Evolutionary conservation across 768 basidiomycete genomes (phyloP), one percentile per base, ranked within the genome.

Genomic region (Royoungia palumana): DNA sequence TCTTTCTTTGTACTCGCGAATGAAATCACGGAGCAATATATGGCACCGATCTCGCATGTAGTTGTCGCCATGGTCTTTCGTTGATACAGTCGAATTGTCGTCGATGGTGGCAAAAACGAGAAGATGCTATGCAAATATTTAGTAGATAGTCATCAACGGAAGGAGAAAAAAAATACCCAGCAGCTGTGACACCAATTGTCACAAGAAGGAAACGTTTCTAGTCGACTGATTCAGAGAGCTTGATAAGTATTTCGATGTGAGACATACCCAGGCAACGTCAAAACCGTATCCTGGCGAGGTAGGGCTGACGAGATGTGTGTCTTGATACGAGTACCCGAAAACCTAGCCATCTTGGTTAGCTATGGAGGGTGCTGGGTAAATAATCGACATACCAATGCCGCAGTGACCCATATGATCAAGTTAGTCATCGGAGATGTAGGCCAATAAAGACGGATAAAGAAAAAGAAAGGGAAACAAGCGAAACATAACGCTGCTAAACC

Each of bases 21-120:
- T 0, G 86, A 87, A 3, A 94, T 69, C 24, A 91, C 79, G 2
- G 83, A 77, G 61, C 91, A 94, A 49, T 92, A 86, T 10, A 87
- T 73, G 0, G 77, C 70, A 1, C 89, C 90, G 6, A 89, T 66
- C 57, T 90, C 82, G 0, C 75, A 68, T 27, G 81, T 75, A 0
- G 83, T 83, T 1, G 84, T 87, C 0, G 89, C 75, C 51, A 93
- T 72, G 2, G 83, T 76, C 7, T 75, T 72, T 5, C 91, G 81
- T 53, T 90, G 83, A 54, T 90, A 91, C 9, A 69, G 68, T 5
- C 89, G 80, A 32, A 89, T 81, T 0, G 89, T 87, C 1, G 79
- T 86, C 0, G 83, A 77, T n/a, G 82, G 86, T n/a, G 81, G 87
- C 17, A 83, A 70, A 71, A 81, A 82, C 9, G 80, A 89, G 56